phyloP scores from a whole-genome alignment of 78 protist genomes.

The Parvularia atlantis region DNA sequence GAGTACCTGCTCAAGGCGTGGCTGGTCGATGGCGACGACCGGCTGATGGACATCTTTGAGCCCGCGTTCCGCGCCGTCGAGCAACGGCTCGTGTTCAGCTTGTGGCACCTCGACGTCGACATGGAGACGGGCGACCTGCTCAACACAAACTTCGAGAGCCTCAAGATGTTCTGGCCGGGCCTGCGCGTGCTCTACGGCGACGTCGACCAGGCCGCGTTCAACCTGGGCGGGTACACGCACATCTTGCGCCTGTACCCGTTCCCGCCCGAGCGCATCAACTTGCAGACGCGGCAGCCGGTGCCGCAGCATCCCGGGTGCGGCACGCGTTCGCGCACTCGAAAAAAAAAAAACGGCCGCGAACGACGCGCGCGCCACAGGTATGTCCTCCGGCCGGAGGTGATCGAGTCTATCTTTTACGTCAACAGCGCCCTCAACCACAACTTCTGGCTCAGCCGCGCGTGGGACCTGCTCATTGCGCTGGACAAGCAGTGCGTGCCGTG shows the following conservation, averaged over 20 bases:
- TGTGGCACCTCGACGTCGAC: conserved; percentile 21
- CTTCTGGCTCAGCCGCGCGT: conserved; percentile 8
- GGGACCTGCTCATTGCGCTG: not conserved
- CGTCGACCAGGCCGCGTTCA: not conserved
- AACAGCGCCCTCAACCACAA: conserved; percentile 18
- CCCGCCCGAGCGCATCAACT: too few relatives aligned
- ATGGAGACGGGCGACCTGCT: conserved; percentile 7
- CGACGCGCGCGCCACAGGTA: not conserved
- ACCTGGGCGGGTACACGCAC: too few relatives aligned
- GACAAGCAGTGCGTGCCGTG: too few relatives aligned
- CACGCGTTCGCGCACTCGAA: too few relatives aligned
- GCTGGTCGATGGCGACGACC: not conserved
- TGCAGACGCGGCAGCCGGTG: too few relatives aligned
- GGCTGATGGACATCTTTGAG: not conserved
- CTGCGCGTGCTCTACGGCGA: conserved; percentile 32
- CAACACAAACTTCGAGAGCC: not conserved
- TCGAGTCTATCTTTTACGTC: conserved; percentile 29
- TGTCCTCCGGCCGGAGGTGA: conserved; percentile 47
- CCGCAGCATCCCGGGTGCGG: too few relatives aligned
- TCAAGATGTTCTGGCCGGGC: conserved; percentile 45
- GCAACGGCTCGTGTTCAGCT: not conserved
- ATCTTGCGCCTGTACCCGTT: too few relatives aligned
- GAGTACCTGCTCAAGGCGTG: conserved; percentile 41
- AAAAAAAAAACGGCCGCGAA: too few relatives aligned
- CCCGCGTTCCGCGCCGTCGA: too few relatives aligned